Evolutionary conservation across 1,284 basidiomycete species (phyloP).

Genomic region (Erythrobasidium hasegawianum): DNA sequence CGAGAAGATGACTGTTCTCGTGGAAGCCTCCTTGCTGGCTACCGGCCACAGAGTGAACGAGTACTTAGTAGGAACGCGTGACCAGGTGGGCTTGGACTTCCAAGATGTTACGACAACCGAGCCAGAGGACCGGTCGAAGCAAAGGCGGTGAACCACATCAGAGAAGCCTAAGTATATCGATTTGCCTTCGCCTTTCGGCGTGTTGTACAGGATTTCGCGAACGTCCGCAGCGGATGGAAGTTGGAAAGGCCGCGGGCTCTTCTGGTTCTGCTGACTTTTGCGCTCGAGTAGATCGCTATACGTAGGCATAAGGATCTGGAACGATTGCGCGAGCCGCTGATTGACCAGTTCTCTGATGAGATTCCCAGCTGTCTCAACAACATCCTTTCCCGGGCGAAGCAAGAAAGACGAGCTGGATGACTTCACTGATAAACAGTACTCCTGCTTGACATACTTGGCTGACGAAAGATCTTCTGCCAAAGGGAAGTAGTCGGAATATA

Average conservation of each 20-base stretch:
- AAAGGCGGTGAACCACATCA: constrained; percentile 89
- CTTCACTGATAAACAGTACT: constrained; percentile 52
- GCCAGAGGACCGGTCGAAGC: constrained; percentile 71
- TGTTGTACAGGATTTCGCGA: constrained; percentile 34
- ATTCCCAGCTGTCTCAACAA: constrained; percentile 67
- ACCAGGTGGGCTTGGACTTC: constrained; percentile 63
- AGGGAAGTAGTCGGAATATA: constrained; percentile 88
- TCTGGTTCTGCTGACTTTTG: background rate
- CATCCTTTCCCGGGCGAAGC: constrained; percentile 54
- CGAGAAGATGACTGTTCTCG: constrained; percentile 15
- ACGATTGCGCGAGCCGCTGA: constrained; percentile 88
- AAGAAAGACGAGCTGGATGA: constrained; percentile 59
- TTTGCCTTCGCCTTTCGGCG: constrained; percentile 4
- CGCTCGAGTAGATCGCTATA: constrained; percentile 8
- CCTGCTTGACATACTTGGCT: constrained; percentile 67
- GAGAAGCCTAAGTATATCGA: constrained; percentile 87
- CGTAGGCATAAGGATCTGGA: constrained; percentile 70
- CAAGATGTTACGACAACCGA: constrained; percentile 83
- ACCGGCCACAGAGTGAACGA: constrained; percentile 39
- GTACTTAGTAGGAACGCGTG: constrained; percentile 45
- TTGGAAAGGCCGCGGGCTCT: constrained; percentile 16
- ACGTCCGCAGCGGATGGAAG: constrained; percentile 40
- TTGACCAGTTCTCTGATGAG: constrained; percentile 93
- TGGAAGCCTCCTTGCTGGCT: background rate
- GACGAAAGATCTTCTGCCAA: constrained; percentile 68